Conservation (phyloP, 2,329 filamentous ascomycete species). For the Aspergillus latus region DNA sequence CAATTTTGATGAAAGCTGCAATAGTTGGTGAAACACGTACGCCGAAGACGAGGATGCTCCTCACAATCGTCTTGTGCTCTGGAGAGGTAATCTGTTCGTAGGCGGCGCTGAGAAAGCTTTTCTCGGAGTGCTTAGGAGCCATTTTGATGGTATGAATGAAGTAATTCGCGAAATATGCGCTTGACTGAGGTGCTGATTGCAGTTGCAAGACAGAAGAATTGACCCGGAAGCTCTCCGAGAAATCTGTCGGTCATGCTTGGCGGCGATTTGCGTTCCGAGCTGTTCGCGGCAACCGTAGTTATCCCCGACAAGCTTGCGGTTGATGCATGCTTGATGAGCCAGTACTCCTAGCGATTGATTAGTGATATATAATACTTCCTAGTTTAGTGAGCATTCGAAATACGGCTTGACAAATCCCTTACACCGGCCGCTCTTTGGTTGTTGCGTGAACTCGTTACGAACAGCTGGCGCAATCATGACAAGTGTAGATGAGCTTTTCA, state of each 20-base stretch:
- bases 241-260: conserved; percentile 36
- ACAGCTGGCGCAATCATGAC: conserved; percentile 47
- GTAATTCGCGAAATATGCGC: neutral
- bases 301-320: conserved; percentile 20
- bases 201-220: conserved; percentile 12
- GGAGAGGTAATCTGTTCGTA: conserved; percentile 64
- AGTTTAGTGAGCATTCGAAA: neutral
- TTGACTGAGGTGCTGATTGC: conserved; percentile 11
- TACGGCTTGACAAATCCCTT: neutral
- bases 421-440: neutral
- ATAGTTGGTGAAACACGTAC: conserved; percentile 48
- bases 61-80: conserved; percentile 68
- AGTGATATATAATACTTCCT: neutral
- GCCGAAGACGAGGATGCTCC: conserved; percentile 66
- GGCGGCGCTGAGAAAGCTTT: conserved; percentile 57
- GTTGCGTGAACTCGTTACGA: neutral
- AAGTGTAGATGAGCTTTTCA: conserved; percentile 64
- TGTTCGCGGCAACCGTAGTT: conserved; percentile 29
- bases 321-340: conserved; percentile 5
- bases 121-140: conserved; percentile 60
- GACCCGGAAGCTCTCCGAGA: conserved; percentile 23
- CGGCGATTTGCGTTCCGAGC: conserved; percentile 34
- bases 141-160: conserved; percentile 44
- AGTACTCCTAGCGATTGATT: neutral
- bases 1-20: neutral